These are phyloP conservation scores for Ustilago vetiveriae DNA, from an alignment of 1,284 basidiomycete genomes.

Conservation along the genomic window DNA sequence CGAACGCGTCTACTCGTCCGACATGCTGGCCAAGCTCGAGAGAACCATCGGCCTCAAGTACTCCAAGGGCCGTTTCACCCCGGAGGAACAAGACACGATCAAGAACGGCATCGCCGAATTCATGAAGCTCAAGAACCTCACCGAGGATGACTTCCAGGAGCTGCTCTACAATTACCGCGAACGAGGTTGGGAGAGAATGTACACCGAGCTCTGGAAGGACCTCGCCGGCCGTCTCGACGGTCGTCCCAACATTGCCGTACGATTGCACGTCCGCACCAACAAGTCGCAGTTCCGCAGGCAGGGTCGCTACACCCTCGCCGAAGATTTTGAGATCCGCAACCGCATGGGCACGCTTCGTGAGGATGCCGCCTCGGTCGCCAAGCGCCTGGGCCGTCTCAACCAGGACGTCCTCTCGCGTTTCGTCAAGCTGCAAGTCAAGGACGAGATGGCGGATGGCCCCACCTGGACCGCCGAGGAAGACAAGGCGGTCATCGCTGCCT, in stretches of 20 bases:
- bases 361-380: constrained; percentile 34
- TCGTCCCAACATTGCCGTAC: constrained; percentile 47
- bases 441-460: constrained; percentile 33
- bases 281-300: constrained; percentile 43
- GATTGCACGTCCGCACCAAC: constrained; percentile 41
- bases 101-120: constrained; percentile 44
- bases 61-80: constrained; percentile 39
- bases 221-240: constrained; percentile 35
- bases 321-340: constrained; percentile 31
- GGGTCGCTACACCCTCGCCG: constrained; percentile 45
- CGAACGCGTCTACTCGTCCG: constrained; percentile 46
- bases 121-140: constrained; percentile 38
- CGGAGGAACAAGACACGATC: constrained; percentile 42
- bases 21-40: constrained; percentile 47
- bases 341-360: constrained; percentile 31
- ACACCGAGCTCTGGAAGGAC: constrained; percentile 52
- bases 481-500: constrained; percentile 40
- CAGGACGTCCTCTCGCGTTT: constrained; percentile 41
- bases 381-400: constrained; percentile 49
- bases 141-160: constrained; percentile 47
- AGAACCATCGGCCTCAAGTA: constrained; percentile 47
- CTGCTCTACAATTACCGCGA: constrained; percentile 49
- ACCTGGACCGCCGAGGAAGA: constrained; percentile 43
- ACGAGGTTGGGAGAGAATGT: constrained; percentile 39
- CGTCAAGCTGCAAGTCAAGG: constrained; percentile 41